Percentiles rank a stretch among this genome's conserved stretches.
Conservation (phyloP, 139 green algal genomes). For the Chlorella sp. region DNA sequence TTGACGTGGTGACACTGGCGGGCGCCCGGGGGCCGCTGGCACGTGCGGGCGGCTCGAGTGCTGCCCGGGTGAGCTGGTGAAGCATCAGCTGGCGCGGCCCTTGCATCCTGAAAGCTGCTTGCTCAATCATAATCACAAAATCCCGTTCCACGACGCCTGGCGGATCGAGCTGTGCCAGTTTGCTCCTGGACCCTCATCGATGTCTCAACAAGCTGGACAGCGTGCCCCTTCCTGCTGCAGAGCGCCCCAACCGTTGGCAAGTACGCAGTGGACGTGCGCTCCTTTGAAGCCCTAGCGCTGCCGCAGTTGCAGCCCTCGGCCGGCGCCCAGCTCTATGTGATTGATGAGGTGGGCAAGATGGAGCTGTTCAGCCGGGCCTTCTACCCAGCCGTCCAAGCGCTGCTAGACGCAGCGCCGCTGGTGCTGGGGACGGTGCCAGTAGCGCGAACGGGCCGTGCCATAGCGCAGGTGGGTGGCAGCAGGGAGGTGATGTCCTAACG, state of each 20-base stretch:
- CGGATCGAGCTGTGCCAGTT: too few relatives aligned
- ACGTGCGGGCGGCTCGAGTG: not conserved
- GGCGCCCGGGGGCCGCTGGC: conserved; percentile 33
- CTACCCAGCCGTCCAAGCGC: conserved; percentile 37
- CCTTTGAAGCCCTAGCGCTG: conserved; percentile 52
- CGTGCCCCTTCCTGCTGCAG: conserved; percentile 29
- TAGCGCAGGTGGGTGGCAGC: conserved; percentile 21
- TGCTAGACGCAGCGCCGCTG: conserved; percentile 27
- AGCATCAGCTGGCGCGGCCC: too few relatives aligned
- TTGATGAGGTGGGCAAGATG: conserved; percentile 63
- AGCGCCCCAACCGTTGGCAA: conserved; percentile 42
- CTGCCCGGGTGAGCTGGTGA: not conserved
- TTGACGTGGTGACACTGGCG: conserved; percentile 48
- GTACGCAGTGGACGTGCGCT: conserved; percentile 47
- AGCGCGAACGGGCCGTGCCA: conserved; percentile 3
- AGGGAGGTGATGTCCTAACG: too few relatives aligned
- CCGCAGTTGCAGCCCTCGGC: not conserved
- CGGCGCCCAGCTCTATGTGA: conserved; percentile 24
- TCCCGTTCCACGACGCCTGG: too few relatives aligned
- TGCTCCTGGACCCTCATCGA: too few relatives aligned
- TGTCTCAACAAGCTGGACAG: too few relatives aligned
- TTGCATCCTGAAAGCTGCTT: too few relatives aligned
- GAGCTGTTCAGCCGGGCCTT: conserved; percentile 47
- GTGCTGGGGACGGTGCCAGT: conserved; percentile 48
- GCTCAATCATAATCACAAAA: too few relatives aligned